phyloP scores from a whole-genome alignment of 345 rosid genomes.

The Combretum micranthum region DNA sequence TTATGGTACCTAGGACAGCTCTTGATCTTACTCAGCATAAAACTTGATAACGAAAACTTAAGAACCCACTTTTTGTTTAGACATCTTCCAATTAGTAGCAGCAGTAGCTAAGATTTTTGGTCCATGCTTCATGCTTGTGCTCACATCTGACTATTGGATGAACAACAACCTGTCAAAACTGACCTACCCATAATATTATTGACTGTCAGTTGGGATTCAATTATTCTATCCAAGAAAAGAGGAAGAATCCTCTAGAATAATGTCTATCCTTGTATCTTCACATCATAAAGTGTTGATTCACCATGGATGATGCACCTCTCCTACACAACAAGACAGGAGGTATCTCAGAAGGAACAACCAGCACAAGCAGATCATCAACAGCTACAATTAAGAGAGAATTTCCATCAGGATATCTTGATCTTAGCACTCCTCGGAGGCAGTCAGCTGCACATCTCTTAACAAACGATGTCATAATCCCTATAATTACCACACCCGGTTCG shows the following conservation, averaged over 20 bases:
- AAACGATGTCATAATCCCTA: conserved; percentile 21
- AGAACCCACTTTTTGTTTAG: too few species aligned
- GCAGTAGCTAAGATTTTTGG: too few species aligned
- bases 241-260: not conserved
- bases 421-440: conserved; percentile 20
- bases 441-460: conserved; percentile 30
- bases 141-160: too few species aligned
- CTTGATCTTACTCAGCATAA: too few species aligned
- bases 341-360: conserved; percentile 4
- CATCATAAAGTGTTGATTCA: conserved; percentile 4
- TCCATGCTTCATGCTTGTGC: too few species aligned
- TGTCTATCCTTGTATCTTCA: not conserved
- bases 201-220: too few species aligned
- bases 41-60: too few species aligned
- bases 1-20: too few species aligned
- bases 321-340: conserved; percentile 23
- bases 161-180: too few species aligned
- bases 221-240: too few species aligned
- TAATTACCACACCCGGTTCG: conserved; percentile 24
- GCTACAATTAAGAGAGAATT: conserved; percentile 17
- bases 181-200: too few species aligned
- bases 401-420: conserved; percentile 23
- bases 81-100: too few species aligned
- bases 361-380: not conserved
- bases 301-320: conserved; percentile 36